Base-by-base conservation (phyloP, 495 filamentous ascomycete genomes). In the Glutinoglossum americanum region DNA sequence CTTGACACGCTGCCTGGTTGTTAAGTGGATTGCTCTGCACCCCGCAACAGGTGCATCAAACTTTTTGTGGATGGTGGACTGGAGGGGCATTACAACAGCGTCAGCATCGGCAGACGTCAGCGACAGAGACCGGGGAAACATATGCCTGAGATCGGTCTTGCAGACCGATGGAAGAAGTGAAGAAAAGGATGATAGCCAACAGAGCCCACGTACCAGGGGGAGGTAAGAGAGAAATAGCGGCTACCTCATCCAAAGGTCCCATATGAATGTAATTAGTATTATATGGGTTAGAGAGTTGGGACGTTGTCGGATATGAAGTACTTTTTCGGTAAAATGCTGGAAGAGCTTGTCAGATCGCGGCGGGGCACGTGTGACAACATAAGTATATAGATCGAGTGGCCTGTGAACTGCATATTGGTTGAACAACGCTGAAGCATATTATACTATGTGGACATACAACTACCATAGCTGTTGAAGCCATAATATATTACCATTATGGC, bases 381-480 rank as follows among this genome's bases (percentile, higher is more conserved):
- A n/a, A n/a, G n/a, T n/a, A n/a, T n/a, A n/a, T n/a, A n/a, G n/a
- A n/a, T n/a, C n/a, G n/a, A n/a, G n/a, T n/a, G n/a, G n/a, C n/a
- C n/a, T 32, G 28, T 53, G 19, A 7, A n/a, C n/a, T 51, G 4
- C 49, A 53, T 53, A 25, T 30, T 30, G 23, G 21, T 7, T 2
- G 15, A 10, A 26, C 47, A 51, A 10, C 21, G 47, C 26, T 23
- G 15, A 25, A 23, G 17, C 4, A 9, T n/a, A 21, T 19, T 26
- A 19, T 7, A 51, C 47, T 9, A 48, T 26, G n/a, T 3, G 44
- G 11, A 58, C 47, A 17, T 39, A 58, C 23, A 26, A 54, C 17
- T 15, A 48, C 26, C 21, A 62, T 53, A 57, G 69, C 67, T 66
- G 41, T 57, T 44, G 54, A 61, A 60, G 54, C 28, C 23, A 32